Conservation (phyloP, 352 stramenopile species). For the Albugo laibachii region DNA sequence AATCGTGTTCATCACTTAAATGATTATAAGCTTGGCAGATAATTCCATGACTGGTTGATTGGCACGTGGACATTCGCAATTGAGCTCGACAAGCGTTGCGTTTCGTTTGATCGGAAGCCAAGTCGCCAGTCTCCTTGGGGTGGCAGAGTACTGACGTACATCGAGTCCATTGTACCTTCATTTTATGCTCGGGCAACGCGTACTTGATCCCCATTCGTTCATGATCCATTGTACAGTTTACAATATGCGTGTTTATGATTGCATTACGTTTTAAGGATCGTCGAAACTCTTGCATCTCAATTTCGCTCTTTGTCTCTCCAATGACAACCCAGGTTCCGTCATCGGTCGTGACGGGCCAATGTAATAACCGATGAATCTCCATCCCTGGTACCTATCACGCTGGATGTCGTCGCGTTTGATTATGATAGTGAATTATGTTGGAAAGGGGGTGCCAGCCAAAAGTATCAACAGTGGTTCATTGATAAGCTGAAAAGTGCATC, state of each 20-base stretch:
- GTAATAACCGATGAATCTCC: slow-evolving; percentile 53
- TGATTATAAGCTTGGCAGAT: slow-evolving; percentile 62
- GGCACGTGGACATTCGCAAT: slow-evolving; percentile 63
- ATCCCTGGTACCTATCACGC: slow-evolving; percentile 8
- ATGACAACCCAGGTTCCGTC: slow-evolving; percentile 64
- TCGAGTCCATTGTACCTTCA: slow-evolving; percentile 73
- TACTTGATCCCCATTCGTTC: slow-evolving; percentile 19
- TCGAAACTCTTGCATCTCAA: slow-evolving; percentile 52
- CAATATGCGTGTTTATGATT: slow-evolving; percentile 69
- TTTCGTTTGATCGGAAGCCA: slow-evolving; percentile 6
- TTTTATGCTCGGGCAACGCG: slow-evolving; percentile 43
- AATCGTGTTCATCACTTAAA: slow-evolving; percentile 55
- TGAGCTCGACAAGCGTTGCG: slow-evolving; percentile 35
- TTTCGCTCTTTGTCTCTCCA: slow-evolving; percentile 44
- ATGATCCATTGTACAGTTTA: slow-evolving; percentile 71
- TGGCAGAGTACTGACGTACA: slow-evolving; percentile 62
- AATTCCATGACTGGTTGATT: slow-evolving; percentile 48
- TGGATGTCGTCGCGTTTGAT: too few species aligned
- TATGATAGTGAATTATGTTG: too few species aligned
- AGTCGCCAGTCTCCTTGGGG: slow-evolving; percentile 17
- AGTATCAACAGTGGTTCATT: too few species aligned
- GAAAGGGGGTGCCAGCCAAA: too few species aligned
- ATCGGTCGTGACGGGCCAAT: slow-evolving; percentile 25
- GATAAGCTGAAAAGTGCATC: too few species aligned
- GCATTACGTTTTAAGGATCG: slow-evolving; percentile 61